These are phyloP conservation scores for Alternaria angustiovoidea DNA, from an alignment of 2,329 filamentous ascomycete genomes.

Conservation along the genomic window DNA sequence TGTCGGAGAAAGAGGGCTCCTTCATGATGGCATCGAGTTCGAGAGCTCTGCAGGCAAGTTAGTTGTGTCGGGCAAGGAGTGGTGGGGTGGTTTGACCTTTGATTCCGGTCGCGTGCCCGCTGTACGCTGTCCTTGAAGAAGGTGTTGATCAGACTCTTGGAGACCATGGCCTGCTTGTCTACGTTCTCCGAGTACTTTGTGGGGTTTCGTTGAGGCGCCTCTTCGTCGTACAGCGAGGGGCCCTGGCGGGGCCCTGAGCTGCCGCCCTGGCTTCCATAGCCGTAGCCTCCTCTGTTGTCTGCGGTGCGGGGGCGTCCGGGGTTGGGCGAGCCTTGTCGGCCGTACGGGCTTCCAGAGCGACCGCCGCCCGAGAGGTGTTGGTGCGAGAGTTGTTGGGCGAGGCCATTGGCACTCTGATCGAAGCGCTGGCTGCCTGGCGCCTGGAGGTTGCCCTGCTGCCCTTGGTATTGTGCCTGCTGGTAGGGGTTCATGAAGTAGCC, in stretches of 20 bases:
- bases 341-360: conserved; percentile 72
- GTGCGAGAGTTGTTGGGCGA: conserved; percentile 96
- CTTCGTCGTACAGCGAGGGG: conserved; percentile 64
- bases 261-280: conserved; percentile 72
- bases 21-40: conserved; percentile 88
- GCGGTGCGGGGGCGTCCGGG: conserved; percentile 86
- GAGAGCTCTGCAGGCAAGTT: conserved; percentile 71
- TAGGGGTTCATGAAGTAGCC: conserved; percentile 63
- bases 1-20: conserved; percentile 76
- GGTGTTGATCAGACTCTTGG: conserved; percentile 71
- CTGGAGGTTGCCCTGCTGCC: conserved; percentile 58
- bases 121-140: conserved; percentile 99
- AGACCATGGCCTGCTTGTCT: conserved; percentile 73
- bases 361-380: conserved; percentile 83
- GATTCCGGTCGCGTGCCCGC: conserved; percentile 91
- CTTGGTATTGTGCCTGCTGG: conserved; percentile 56
- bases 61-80: conserved; percentile 10
- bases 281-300: conserved; percentile 66
- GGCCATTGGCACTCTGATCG: conserved; percentile 86
- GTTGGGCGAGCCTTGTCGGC: conserved; percentile 70
- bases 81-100: conserved; percentile 69
- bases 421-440: conserved; percentile 64
- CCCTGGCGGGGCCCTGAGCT: conserved; percentile 69
- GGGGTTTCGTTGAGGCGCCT: conserved; percentile 79
- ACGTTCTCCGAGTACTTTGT: conserved; percentile 90